A percentile compares a stretch with the other conserved stretches of the same genome.
phyloP scores from a whole-genome alignment of 148 eudicot genomes.

The Simmondsia chinensis region DNA sequence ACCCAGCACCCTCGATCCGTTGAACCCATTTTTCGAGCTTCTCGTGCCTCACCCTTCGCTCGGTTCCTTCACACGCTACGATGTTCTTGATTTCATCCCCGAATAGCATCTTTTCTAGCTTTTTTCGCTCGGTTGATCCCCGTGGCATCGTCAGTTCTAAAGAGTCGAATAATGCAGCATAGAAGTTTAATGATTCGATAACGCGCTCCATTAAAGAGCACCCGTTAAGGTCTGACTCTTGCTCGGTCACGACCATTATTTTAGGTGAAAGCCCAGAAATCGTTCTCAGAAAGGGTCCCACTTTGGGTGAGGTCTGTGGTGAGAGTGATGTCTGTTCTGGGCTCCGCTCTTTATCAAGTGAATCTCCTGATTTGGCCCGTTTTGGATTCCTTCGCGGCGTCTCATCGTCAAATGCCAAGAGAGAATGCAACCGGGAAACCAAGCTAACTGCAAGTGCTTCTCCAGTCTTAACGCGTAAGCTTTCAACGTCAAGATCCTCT shows the following conservation, averaged over 20 bases:
- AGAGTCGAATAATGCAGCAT: slow-evolving; percentile 67
- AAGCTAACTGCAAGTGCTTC: slow-evolving; percentile 73
- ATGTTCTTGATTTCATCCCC: slow-evolving; percentile 75
- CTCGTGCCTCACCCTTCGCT: slow-evolving; percentile 58
- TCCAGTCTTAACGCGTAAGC: slow-evolving; percentile 59
- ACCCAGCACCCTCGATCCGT: slow-evolving; percentile 52
- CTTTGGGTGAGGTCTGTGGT: slow-evolving; percentile 31
- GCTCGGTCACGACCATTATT: slow-evolving; percentile 67
- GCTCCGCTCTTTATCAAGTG: slow-evolving; percentile 29
- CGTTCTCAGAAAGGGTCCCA: slow-evolving; percentile 29
- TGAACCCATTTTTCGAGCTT: slow-evolving; percentile 64
- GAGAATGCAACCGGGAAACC: slow-evolving; percentile 47
- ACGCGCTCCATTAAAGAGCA: slow-evolving; percentile 44
- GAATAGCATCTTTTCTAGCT: slow-evolving; percentile 57
- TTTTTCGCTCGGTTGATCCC: slow-evolving; percentile 40
- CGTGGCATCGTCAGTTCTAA: slow-evolving; percentile 38
- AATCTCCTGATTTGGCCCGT: not conserved
- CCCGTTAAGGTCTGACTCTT: slow-evolving; percentile 60
- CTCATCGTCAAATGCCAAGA: slow-evolving; percentile 48
- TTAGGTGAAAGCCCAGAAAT: slow-evolving; percentile 55
- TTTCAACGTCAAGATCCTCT: slow-evolving; percentile 49
- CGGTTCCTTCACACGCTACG: slow-evolving; percentile 58
- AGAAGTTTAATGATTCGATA: slow-evolving; percentile 48
- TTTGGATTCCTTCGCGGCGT: slow-evolving; percentile 2
- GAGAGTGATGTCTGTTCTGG: slow-evolving; percentile 36